Evolutionary conservation across 371 early-diverging fungal genomes (phyloP).

Genomic region (Dichotomocladium elegans): DNA sequence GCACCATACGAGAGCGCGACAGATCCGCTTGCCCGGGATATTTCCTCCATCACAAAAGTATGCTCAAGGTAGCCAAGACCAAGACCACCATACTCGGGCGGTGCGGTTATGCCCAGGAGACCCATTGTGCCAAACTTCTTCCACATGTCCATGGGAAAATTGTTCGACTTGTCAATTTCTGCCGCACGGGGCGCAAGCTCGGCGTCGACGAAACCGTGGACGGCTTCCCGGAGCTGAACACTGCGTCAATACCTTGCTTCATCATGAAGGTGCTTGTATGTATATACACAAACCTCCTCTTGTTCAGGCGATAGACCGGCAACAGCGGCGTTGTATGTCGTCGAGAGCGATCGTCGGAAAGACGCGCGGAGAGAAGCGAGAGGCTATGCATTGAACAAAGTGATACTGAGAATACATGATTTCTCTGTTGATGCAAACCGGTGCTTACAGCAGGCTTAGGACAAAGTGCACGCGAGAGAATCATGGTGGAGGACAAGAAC

Average conservation of each 20-base stretch:
- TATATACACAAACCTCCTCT: conserved; percentile 40
- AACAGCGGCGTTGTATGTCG: conserved; percentile 70
- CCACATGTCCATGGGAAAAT: conserved; percentile 97
- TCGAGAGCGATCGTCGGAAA: not conserved
- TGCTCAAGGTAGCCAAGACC: conserved; percentile 92
- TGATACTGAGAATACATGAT: no score
- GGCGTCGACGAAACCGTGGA: conserved; percentile 73
- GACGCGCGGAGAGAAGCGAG: no score
- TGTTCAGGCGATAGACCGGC: conserved; percentile 76
- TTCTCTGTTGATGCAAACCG: no score
- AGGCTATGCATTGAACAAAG: no score
- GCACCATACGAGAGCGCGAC: conserved; percentile 96
- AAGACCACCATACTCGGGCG: conserved; percentile 86
- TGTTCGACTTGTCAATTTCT: conserved; percentile 81
- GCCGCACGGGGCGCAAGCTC: conserved; percentile 86
- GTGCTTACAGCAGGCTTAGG: no score
- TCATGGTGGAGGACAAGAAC: no score
- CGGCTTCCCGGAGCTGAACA: conserved; percentile 65
- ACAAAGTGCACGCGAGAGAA: no score
- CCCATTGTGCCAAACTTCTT: conserved; percentile 96
- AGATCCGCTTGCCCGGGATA: conserved; percentile 86
- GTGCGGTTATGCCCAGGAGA: conserved; percentile 87
- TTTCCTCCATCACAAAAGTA: conserved; percentile 91
- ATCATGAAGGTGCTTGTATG: not conserved
- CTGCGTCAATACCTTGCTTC: conserved; percentile 21